Base-by-base conservation (phyloP, 2,329 filamentous ascomycete species). In the Apiospora koreana region DNA sequence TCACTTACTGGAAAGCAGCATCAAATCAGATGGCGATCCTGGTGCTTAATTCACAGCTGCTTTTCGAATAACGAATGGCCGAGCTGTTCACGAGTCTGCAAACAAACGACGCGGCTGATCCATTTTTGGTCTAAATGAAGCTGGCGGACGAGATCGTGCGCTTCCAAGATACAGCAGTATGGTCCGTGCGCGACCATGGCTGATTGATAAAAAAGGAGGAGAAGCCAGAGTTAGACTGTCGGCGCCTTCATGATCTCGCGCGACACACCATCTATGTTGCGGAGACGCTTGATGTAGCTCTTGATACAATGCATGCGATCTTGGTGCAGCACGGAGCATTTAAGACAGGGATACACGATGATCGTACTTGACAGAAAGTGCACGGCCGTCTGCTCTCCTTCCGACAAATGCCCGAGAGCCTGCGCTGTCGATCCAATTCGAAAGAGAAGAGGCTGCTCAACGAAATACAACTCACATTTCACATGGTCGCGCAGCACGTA, bases 381-480 rank as follows among this genome's bases (percentile, higher is more conserved):
- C 76, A 78, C 31, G 72, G 78, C 41, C 74, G 79, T 4, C 75
- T 86, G 6, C 70, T 74, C 0, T 81, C 79, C 68, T 77, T 74
- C 46, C 75, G 79, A 38, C 76, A 80, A 23, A 77, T 82, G 21
- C 67, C 83, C 1, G 71, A 73, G 21, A 81, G 78, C 67, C 76
- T 84, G 0, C 77, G 78, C 2, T 72, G 76, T 14, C 79, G 84
- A 16, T 79, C 83, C 0, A 71, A 71, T 0, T 80, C 83, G 0
- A 85, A 83, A 74, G 79, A 80, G 16, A 78, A 82, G 18, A 72
- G 89, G 70, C 79, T 91, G 75, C 67, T 86, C 76, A 78, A 90
- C 80, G 77, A 91, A 84, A 82, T 91, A 78, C 78, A 89, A 70
- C 80, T 91, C 71, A 75, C 81, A 0, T 87, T 84, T 75, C 83